phyloP scores from a whole-genome alignment of 345 rosid genomes.

The Pistacia atlantica region DNA sequence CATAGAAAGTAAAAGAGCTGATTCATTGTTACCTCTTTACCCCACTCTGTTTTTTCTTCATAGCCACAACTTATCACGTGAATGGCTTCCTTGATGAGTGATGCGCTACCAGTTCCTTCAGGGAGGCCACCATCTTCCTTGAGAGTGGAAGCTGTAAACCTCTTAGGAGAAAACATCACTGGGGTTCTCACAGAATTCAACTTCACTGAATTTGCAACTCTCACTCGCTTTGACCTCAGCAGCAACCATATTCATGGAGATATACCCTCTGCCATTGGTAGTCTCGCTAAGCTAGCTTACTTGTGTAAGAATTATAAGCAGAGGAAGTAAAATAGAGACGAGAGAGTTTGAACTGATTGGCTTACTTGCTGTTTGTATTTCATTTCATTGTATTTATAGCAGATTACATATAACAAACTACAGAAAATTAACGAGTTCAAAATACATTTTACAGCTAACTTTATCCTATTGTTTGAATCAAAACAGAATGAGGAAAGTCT shows the following conservation, averaged over 20 bases:
- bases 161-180: slow-evolving; percentile 33
- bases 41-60: slow-evolving; percentile 98
- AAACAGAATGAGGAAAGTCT: too few species aligned
- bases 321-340: too few species aligned
- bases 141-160: slow-evolving; percentile 86
- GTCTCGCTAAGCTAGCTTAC: slow-evolving; percentile 36
- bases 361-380: too few species aligned
- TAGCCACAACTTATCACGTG: slow-evolving; percentile 94
- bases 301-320: slow-evolving; percentile 6
- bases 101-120: slow-evolving; percentile 73
- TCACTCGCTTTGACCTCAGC: slow-evolving; percentile 41
- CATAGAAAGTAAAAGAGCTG: neutral
- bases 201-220: slow-evolving; percentile 50
- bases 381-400: too few species aligned
- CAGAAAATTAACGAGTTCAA: too few species aligned
- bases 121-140: slow-evolving; percentile 97
- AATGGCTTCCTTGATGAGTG: slow-evolving; percentile 90
- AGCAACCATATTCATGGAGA: slow-evolving; percentile 30
- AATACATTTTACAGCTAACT: too few species aligned
- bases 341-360: too few species aligned
- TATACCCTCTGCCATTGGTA: slow-evolving; percentile 38
- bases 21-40: slow-evolving; percentile 71
- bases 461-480: too few species aligned
- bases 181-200: slow-evolving; percentile 47
- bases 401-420: too few species aligned